phyloP scores from a whole-genome alignment of 2,329 filamentous ascomycete species.

The Ploettnerulaceae sp. region DNA sequence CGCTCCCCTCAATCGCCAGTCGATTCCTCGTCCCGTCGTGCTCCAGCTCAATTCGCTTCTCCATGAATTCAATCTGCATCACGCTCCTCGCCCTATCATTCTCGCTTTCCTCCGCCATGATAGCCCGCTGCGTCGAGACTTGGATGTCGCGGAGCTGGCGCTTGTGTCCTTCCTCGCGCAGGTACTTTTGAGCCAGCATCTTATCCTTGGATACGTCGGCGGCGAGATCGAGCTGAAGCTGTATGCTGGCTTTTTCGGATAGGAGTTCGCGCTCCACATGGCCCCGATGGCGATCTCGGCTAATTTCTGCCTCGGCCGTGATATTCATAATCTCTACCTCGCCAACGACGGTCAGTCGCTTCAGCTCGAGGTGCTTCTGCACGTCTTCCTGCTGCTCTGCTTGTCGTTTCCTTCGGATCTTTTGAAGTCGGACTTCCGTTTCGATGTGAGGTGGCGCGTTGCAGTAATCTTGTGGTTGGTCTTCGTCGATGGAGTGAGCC shows the following conservation, averaged over 20 bases:
- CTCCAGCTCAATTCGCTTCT: neutral
- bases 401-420: slow-evolving; percentile 12
- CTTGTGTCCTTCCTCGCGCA: slow-evolving; percentile 8
- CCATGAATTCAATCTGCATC: slow-evolving; percentile 15
- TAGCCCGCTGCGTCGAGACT: slow-evolving; percentile 1
- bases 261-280: slow-evolving; percentile 6
- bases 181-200: neutral
- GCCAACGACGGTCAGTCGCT: slow-evolving; percentile 5
- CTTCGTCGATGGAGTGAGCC: slow-evolving; percentile 14
- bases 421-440: slow-evolving; percentile 16
- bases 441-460: slow-evolving; percentile 15
- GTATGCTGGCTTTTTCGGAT: slow-evolving; percentile 2
- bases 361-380: slow-evolving; percentile 9
- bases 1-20: slow-evolving; percentile 5
- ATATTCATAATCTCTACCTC: slow-evolving; percentile 15
- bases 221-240: slow-evolving; percentile 9
- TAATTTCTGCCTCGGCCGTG: slow-evolving; percentile 9
- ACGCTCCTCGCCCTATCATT: slow-evolving; percentile 4
- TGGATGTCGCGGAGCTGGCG: slow-evolving; percentile 6
- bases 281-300: slow-evolving; percentile 6
- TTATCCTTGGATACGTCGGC: slow-evolving; percentile 6
- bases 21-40: slow-evolving; percentile 27
- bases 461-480: slow-evolving; percentile 16
- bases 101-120: slow-evolving; percentile 13
- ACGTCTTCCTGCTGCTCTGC: slow-evolving; percentile 14